Evolutionary conservation across 495 filamentous ascomycete genomes (phyloP).

Genomic region (Penicillium diatomitis): DNA sequence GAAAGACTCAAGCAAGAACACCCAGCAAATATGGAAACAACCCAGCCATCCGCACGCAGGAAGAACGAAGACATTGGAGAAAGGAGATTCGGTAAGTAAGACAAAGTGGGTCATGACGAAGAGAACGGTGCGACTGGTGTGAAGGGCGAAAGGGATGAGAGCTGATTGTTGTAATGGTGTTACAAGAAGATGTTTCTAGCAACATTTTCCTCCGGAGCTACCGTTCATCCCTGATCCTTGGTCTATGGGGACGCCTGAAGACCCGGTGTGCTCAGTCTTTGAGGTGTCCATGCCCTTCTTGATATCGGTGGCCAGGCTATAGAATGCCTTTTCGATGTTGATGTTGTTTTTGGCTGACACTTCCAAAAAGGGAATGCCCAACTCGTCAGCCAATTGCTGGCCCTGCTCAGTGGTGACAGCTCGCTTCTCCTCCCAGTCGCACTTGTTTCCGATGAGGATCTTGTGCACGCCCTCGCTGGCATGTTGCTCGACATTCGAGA

Average conservation of each 20-base stretch:
- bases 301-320: constrained; percentile 88
- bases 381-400: constrained; percentile 87
- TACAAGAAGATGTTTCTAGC: constrained; percentile 41
- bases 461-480: constrained; percentile 99
- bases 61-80: constrained; percentile 4
- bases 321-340: constrained; percentile 99
- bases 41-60: neutral
- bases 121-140: no score
- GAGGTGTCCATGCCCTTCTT: constrained; percentile 76
- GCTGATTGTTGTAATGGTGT: constrained; percentile 4
- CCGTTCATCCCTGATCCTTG: constrained; percentile 51
- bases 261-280: constrained; percentile 61
- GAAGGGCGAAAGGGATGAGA: no score
- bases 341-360: constrained; percentile 98
- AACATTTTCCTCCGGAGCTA: constrained; percentile 72
- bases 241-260: constrained; percentile 62
- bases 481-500: constrained; percentile 98
- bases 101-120: constrained; percentile 4
- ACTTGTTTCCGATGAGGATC: constrained; percentile 99
- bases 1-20: constrained; percentile 2
- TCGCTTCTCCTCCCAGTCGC: constrained; percentile 99
- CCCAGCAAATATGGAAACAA: neutral
- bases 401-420: constrained; percentile 87
- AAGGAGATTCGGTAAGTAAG: constrained; percentile 2
- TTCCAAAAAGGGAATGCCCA: constrained; percentile 97